These are phyloP conservation scores for Brassica carinata DNA, from an alignment of 345 rosid genomes.

Conservation along the genomic window DNA sequence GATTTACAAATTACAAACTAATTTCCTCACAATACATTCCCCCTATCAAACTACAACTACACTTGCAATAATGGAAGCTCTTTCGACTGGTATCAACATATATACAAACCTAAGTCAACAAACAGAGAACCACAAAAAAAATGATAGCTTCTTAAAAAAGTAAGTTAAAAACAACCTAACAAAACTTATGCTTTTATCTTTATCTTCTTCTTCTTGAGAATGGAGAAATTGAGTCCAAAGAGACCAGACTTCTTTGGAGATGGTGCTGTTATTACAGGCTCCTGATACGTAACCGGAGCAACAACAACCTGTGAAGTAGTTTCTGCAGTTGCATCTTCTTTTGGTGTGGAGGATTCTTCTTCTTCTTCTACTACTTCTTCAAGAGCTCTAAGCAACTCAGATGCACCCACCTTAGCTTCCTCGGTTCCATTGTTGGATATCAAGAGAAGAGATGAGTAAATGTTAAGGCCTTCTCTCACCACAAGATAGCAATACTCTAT, in stretches of 20 bases:
- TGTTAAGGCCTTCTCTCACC: not conserved
- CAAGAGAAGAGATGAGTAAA: conserved; percentile 1
- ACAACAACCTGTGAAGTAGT: not conserved
- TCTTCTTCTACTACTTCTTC: not conserved
- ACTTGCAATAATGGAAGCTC: not conserved
- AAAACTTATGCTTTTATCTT: not conserved
- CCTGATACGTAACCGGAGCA: not conserved
- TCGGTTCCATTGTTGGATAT: not conserved
- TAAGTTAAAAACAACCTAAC: not conserved
- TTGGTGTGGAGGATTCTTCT: not conserved
- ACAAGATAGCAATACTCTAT: not conserved
- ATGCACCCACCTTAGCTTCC: not conserved
- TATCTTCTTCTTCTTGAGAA: not conserved
- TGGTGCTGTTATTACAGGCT: not conserved
- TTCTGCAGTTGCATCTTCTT: not conserved
- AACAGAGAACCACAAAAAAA: not conserved
- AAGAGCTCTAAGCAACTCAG: not conserved
- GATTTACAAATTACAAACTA: not conserved
- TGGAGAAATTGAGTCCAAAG: not conserved
- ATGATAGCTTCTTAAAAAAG: not conserved
- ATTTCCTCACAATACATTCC: not conserved
- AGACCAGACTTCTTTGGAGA: not conserved
- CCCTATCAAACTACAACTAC: not conserved
- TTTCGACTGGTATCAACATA: not conserved
- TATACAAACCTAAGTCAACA: not conserved